These are phyloP conservation scores for Aleurites moluccanus DNA, from an alignment of 441 rosid genomes.

Conservation along the genomic window DNA sequence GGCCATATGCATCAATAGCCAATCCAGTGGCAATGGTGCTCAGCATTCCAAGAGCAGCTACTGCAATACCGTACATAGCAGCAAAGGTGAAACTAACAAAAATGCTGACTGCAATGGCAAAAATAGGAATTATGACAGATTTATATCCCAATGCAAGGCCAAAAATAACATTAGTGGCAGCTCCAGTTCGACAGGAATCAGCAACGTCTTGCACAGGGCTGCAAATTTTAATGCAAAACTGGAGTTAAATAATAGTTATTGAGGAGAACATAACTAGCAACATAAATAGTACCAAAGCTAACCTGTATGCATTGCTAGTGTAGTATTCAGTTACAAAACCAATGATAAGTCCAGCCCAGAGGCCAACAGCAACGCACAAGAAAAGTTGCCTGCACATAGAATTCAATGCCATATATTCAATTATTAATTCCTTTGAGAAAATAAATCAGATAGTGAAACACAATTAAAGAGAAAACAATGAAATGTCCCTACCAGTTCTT, in stretches of 20 bases:
- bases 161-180: constrained; percentile 73
- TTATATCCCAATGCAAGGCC: constrained; percentile 80
- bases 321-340: constrained; percentile 89
- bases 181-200: constrained; percentile 73
- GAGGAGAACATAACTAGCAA: neutral
- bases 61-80: constrained; percentile 75
- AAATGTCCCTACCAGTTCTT: constrained; percentile 61
- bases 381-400: constrained; percentile 67
- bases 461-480: neutral
- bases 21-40: constrained; percentile 75
- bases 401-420: constrained; percentile 11
- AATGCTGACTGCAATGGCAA: constrained; percentile 60
- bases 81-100: constrained; percentile 72
- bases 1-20: constrained; percentile 82
- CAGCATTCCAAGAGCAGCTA: constrained; percentile 79
- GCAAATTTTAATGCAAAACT: constrained; percentile 12
- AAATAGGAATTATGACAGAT: constrained; percentile 72
- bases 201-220: constrained; percentile 81
- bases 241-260: constrained; percentile 10
- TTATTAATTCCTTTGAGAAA: neutral
- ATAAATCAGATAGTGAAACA: neutral
- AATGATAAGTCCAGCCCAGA: constrained; percentile 95
- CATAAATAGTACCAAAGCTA: constrained; percentile 12
- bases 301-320: constrained; percentile 97
- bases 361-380: constrained; percentile 88